Evolutionary conservation across 129 eudicot species (phyloP), one percentile per base, ranked within the genome.

Genomic region (Flaveria robusta): DNA sequence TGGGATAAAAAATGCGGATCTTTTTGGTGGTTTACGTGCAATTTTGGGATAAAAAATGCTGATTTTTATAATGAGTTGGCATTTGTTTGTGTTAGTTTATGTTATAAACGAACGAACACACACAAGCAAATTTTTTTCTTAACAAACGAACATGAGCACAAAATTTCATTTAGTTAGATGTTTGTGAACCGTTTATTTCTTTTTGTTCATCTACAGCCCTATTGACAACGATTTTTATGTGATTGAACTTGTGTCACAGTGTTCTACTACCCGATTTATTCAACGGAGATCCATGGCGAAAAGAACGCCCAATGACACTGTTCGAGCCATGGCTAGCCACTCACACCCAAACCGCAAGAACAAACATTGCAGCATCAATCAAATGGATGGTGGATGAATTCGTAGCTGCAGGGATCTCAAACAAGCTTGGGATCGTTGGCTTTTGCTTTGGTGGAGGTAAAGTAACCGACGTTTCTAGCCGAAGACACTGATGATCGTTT

Each of bases 251-350:
- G 34, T 75, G 56, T 41, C 55, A 72, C 85, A 93, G 98, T 39
- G 98, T 93, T 75, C 86, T 93, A 9, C 84, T 93, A 63, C 98
- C 98, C 3, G 98, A 93, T 72, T 72, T 90, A 45, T 93, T 93
- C 62, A 87, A 84, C 13, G 96, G 96, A 10, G 92, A 93, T 74
- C 89, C 98, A 68, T 93, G 98, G 98, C 81, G 12, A 56, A 90
- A 87, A 68, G 90, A 87, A 62, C 50, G 85, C 72, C 81, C 98
- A 2, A 59, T 69, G 41, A 70, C 73, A 59, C 24, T 66, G 59
- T 82, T 85, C 29, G 92, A 90, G 60, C 60, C 85, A 68, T 93
- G 98, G 96, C 81, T 82, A 59, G 83, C 84, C 34, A 74, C 80
- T 43, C 92, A 88, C n/a, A 77, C 62, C n/a, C 74, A 80, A 74